These are phyloP conservation scores for Aspergillus niger DNA, from an alignment of 2,329 filamentous ascomycete genomes.

Conservation along the genomic window DNA sequence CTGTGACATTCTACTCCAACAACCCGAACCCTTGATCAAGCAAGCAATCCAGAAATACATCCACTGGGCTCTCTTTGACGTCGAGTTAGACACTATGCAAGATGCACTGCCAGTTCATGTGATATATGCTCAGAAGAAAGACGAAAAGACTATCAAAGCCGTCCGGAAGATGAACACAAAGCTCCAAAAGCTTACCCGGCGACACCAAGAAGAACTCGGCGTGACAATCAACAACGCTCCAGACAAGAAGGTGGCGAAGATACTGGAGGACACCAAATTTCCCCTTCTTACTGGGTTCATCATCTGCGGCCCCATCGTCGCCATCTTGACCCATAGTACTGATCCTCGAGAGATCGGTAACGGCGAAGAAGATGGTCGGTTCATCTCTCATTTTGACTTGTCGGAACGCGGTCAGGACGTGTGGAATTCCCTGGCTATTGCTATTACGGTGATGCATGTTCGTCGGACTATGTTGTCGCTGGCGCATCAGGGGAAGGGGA, in stretches of 20 bases:
- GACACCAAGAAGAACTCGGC: constrained; percentile 41
- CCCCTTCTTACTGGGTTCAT: constrained; percentile 59
- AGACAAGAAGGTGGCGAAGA: background rate
- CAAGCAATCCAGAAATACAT: constrained; percentile 51
- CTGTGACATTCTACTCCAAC: constrained; percentile 42
- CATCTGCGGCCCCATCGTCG: constrained; percentile 55
- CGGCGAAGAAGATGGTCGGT: constrained; percentile 27
- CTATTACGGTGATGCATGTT: constrained; percentile 57
- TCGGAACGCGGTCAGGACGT: constrained; percentile 57
- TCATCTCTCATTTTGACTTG: constrained; percentile 58
- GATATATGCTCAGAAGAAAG: constrained; percentile 44
- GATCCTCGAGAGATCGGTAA: constrained; percentile 31
- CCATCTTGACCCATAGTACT: constrained; percentile 54
- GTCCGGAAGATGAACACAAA: constrained; percentile 47
- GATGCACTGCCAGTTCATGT: constrained; percentile 49
- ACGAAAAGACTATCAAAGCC: constrained; percentile 43
- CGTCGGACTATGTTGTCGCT: constrained; percentile 54
- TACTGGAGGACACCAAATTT: background rate
- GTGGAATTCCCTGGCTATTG: constrained; percentile 61
- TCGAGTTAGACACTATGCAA: constrained; percentile 39
- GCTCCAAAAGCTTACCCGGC: constrained; percentile 46
- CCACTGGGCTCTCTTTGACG: constrained; percentile 57
- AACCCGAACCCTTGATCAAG: constrained; percentile 41
- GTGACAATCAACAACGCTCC: background rate
- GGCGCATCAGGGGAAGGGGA: constrained; percentile 33